A percentile compares a stretch with the other conserved stretches of the same genome.
phyloP scores from a whole-genome alignment of 1,284 basidiomycete species.

The Rhodotorula glutinis region DNA sequence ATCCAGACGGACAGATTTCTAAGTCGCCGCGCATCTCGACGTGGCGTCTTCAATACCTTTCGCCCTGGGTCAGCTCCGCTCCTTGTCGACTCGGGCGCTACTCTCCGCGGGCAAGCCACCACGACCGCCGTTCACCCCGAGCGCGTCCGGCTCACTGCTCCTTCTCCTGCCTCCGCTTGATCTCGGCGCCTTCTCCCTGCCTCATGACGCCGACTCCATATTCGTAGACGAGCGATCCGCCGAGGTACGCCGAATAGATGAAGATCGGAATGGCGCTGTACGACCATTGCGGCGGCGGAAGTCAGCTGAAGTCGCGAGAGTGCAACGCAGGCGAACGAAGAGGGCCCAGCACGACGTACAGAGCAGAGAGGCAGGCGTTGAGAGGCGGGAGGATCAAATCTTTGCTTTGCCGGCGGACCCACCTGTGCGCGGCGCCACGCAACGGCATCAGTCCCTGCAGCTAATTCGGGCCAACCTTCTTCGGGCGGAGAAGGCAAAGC shows the following conservation, averaged over 20 bases:
- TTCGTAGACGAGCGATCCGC: slow-evolving; percentile 44
- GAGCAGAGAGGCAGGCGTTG: slow-evolving; percentile 36
- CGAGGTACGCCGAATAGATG: slow-evolving; percentile 43
- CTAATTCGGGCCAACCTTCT: too few species aligned
- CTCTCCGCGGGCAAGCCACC: too few species aligned
- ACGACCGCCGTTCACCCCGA: too few species aligned
- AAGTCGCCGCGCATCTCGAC: too few species aligned
- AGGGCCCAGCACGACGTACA: background rate
- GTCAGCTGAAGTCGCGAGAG: background rate
- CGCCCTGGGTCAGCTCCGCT: too few species aligned
- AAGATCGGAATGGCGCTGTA: slow-evolving; percentile 42
- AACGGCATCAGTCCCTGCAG: too few species aligned
- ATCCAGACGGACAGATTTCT: too few species aligned
- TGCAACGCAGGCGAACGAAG: background rate
- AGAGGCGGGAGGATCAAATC: slow-evolving; percentile 35
- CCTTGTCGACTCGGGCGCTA: too few species aligned
- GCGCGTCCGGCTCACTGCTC: slow-evolving; percentile 32
- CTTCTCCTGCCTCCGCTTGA: slow-evolving; percentile 10
- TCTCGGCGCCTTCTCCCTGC: slow-evolving; percentile 42
- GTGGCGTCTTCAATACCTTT: too few species aligned
- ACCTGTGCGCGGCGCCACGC: slow-evolving; percentile 12
- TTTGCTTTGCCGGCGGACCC: slow-evolving; percentile 40
- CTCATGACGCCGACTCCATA: slow-evolving; percentile 44
- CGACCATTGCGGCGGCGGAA: too few species aligned
- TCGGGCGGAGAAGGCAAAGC: too few species aligned